Evolutionary conservation across 768 basidiomycete species (phyloP).

Genomic region (Trametes coccinea): DNA sequence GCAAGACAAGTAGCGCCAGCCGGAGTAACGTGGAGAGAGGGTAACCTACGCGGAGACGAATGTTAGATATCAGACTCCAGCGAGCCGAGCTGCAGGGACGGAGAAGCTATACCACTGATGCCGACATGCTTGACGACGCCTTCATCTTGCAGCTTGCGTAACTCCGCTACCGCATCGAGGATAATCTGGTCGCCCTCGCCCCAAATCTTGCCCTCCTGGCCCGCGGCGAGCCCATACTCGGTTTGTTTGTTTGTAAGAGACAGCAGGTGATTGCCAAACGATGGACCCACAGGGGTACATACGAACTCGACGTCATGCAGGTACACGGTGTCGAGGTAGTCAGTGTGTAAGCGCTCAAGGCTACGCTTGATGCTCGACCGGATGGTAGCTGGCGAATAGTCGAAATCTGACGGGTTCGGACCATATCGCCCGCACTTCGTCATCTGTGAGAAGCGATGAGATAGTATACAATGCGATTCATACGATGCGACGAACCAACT

Average conservation of each 20-base stretch:
- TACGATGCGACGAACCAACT: conserved; percentile 49
- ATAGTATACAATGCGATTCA: neutral
- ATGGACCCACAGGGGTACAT: conserved; percentile 50
- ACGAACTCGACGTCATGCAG: conserved; percentile 87
- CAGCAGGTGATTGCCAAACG: conserved; percentile 53
- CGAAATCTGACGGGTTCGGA: conserved; percentile 50
- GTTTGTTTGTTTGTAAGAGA: conserved; percentile 56
- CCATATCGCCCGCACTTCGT: conserved; percentile 88
- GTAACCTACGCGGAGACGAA: conserved; percentile 50
- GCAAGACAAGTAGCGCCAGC: conserved; percentile 70
- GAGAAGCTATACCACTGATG: conserved; percentile 59
- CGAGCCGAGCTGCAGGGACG: neutral
- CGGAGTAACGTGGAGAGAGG: conserved; percentile 84
- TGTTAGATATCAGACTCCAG: neutral
- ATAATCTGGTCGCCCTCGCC: conserved; percentile 75
- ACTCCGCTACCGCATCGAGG: conserved; percentile 63
- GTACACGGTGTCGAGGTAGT: conserved; percentile 79
- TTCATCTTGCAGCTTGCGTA: conserved; percentile 68
- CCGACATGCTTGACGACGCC: conserved; percentile 76
- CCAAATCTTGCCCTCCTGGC: conserved; percentile 54
- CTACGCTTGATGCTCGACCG: conserved; percentile 67
- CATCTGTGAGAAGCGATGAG: conserved; percentile 48
- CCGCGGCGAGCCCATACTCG: conserved; percentile 65
- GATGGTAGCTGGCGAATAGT: conserved; percentile 70
- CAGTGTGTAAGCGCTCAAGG: conserved; percentile 66